Evolutionary conservation across 2,329 filamentous ascomycete genomes (phyloP).

Genomic region (Penicillium sp.): DNA sequence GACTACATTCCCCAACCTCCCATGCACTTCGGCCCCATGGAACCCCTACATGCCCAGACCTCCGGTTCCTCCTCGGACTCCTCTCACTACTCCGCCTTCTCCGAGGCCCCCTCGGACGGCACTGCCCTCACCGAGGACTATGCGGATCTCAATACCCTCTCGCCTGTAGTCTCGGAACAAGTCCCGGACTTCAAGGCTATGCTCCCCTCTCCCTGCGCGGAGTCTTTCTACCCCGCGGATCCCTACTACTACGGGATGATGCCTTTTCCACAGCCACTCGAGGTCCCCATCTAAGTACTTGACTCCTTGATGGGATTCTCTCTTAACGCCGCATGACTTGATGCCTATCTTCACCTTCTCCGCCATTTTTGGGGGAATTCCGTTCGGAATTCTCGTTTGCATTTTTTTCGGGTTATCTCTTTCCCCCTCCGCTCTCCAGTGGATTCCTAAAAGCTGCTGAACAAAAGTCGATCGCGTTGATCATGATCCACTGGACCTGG

Average conservation of each 20-base stretch:
- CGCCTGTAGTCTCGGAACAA: constrained; percentile 36
- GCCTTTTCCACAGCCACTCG: constrained; percentile 22
- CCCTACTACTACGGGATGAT: constrained; percentile 23
- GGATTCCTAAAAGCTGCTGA: constrained; percentile 13
- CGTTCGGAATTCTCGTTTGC: background rate
- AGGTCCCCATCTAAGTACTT: constrained; percentile 4
- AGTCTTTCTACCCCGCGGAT: constrained; percentile 30
- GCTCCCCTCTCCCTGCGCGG: constrained; percentile 33
- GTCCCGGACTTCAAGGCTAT: constrained; percentile 33
- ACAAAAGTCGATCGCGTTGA: constrained; percentile 14
- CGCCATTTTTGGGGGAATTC: background rate
- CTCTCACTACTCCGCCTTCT: constrained; percentile 40
- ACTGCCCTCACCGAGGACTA: constrained; percentile 44
- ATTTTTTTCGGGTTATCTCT: constrained; percentile 5
- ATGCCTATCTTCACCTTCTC: background rate
- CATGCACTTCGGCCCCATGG: constrained; percentile 38
- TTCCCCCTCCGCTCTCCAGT: background rate
- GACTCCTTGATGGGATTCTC: background rate
- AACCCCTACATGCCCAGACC: constrained; percentile 36
- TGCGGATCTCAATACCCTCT: constrained; percentile 38
- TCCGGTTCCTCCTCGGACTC: constrained; percentile 41
- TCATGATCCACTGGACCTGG: constrained; percentile 18
- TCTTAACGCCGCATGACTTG: constrained; percentile 4
- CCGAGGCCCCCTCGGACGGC: constrained; percentile 41
- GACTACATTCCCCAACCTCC: constrained; percentile 39